These are phyloP conservation scores for Entelexis paramagnoliae DNA, from an alignment of 1,139 yeast genomes.

Conservation along the genomic window DNA sequence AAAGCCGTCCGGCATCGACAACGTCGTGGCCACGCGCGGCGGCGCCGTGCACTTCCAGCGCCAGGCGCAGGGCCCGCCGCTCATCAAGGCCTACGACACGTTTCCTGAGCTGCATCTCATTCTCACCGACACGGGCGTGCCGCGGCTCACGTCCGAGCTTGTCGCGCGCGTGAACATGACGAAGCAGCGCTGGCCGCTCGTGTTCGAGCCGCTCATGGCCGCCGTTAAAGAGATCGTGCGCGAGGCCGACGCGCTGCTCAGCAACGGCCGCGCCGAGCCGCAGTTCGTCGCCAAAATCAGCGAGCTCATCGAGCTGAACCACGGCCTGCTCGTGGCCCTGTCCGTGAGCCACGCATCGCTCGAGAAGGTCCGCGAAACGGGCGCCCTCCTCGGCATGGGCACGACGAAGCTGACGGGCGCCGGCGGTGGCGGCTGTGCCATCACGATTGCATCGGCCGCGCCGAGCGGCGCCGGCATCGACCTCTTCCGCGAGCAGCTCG, in stretches of 20 bases:
- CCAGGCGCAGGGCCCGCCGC: conserved; percentile 21
- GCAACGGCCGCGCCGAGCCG: background rate
- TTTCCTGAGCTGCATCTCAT: conserved; percentile 69
- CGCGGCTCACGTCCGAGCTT: conserved; percentile 74
- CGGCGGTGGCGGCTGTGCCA: conserved; percentile 99
- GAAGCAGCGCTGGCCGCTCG: conserved; percentile 43
- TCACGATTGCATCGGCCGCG: conserved; percentile 52
- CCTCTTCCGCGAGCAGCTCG: conserved; percentile 26
- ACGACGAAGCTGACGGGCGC: conserved; percentile 95
- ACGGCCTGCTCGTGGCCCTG: conserved; percentile 71
- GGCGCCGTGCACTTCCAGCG: conserved; percentile 90
- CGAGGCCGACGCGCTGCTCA: conserved; percentile 20
- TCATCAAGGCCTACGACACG: conserved; percentile 40
- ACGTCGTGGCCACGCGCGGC: conserved; percentile 91
- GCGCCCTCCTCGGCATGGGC: conserved; percentile 58
- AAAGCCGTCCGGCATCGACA: conserved; percentile 94
- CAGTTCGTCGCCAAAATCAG: conserved; percentile 47
- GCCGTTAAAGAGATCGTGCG: conserved; percentile 27
- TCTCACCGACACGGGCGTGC: conserved; percentile 73
- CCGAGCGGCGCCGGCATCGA: conserved; percentile 29
- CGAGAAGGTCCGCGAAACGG: conserved; percentile 56
- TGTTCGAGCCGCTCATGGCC: conserved; percentile 51
- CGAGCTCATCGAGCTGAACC: conserved; percentile 71
- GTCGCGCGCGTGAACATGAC: conserved; percentile 66
- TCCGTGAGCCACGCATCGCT: conserved; percentile 90